Evolutionary conservation across 371 early-diverging fungal genomes (phyloP), one percentile per base, ranked within the genome.

Genomic region (Fennellomyces sp.): DNA sequence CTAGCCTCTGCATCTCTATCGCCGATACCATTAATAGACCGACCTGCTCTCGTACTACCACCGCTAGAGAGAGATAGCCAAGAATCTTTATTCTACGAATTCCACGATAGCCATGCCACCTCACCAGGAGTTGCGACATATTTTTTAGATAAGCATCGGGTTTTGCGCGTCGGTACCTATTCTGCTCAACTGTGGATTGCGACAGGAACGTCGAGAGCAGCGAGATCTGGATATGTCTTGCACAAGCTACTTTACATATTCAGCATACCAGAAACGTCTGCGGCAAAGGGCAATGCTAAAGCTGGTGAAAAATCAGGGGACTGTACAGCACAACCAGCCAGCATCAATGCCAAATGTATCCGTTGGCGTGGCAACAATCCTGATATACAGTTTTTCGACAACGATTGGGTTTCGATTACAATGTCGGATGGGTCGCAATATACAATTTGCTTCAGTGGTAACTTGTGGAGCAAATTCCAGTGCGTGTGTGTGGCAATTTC

Each of bases 161-260:
- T 51, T 4, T 11, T 51, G 26, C 29, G 51, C 6, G 33, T 51
- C 15, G 51, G 51, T 5, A 3, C 3, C 26, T 51, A 51, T 15
- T 51, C 51, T 4, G 51, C 29, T 17, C 51, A 51, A 17, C 15
- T 51, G 17, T 51, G 51, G 51, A 28, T 51, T 28, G 33, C 51
- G n/a, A 28, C 45, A 21, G 23, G 21, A 45, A 45, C 45, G 21
- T 17, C 17, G 45, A 4, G 23, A 45, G 5, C 13, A 39, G n/a
- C 13, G 17, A 19, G 17, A 39, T 19, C 39, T 39, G 21, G 23
- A 23, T 45, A 45, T 51, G n/a, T 4, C 12, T 7, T 51, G 3
- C 51, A 51, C 29, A 51, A 29, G 17, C 29, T 51, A 11, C 6
- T 51, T 13, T 51, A 51, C 33, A 51, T 51, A 1, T 51, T 51